phyloP scores from a whole-genome alignment of 2,329 filamentous ascomycete species.

The Botrytis pseudocinerea region DNA sequence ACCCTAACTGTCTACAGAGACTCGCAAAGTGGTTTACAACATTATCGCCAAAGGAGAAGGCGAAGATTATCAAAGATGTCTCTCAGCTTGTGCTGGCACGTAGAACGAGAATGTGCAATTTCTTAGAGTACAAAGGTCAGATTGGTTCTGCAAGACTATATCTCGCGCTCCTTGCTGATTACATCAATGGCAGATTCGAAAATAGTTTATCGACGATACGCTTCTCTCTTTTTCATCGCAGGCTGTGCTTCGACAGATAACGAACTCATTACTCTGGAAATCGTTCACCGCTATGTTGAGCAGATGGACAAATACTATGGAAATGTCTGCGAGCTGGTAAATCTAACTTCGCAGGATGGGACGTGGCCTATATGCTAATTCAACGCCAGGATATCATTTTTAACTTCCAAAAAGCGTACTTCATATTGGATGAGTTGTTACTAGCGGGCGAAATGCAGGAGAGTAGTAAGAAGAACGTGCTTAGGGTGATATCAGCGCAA shows the following conservation, averaged over 20 bases:
- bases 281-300: constrained; percentile 98
- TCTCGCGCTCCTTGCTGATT: constrained; percentile 26
- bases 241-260: constrained; percentile 97
- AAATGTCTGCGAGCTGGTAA: constrained; percentile 88
- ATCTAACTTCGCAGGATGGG: not conserved
- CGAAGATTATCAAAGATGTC: constrained; percentile 99
- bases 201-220: constrained; percentile 97
- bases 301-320: constrained; percentile 99
- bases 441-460: constrained; percentile 97
- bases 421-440: constrained; percentile 94
- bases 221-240: constrained; percentile 98
- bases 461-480: constrained; percentile 98
- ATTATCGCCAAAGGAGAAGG: constrained; percentile 95
- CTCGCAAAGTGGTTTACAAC: constrained; percentile 99
- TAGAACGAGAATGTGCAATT: constrained; percentile 99
- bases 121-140: constrained; percentile 96
- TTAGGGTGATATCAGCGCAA: constrained; percentile 94
- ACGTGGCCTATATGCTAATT: not conserved
- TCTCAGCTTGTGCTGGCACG: constrained; percentile 94
- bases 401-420: constrained; percentile 99
- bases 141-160: not conserved
- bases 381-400: constrained; percentile 61
- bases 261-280: constrained; percentile 95
- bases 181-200: constrained; percentile 72
- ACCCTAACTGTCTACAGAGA: constrained; percentile 59